Evolutionary conservation across 192 early-diverging fungal species (phyloP).

Genomic region (Oehlia diaphana): DNA sequence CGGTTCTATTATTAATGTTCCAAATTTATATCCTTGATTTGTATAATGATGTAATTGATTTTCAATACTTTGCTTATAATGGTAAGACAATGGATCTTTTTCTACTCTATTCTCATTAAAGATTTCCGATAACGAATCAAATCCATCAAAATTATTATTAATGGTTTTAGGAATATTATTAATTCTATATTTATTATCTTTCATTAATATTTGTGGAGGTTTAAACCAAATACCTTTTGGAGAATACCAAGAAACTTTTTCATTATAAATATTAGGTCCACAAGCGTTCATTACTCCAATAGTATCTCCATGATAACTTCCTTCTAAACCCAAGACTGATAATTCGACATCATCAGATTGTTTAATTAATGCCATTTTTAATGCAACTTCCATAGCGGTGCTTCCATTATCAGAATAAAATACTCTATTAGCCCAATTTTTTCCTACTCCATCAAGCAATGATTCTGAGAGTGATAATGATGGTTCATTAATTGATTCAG

Average conservation of each 20-base stretch:
- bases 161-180: constrained; percentile 31
- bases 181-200: constrained; percentile 45
- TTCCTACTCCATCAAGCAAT: constrained; percentile 52
- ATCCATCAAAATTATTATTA: not conserved
- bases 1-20: constrained; percentile 74
- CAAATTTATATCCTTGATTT: constrained; percentile 46
- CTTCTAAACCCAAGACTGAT: constrained; percentile 63
- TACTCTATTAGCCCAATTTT: constrained; percentile 66
- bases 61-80: constrained; percentile 49
- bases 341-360: constrained; percentile 27
- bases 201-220: constrained; percentile 59
- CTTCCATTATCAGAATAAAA: constrained; percentile 85
- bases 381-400: constrained; percentile 77
- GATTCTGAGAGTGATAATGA: constrained; percentile 59
- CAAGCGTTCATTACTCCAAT: constrained; percentile 84
- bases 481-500: constrained; percentile 70
- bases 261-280: constrained; percentile 71
- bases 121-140: constrained; percentile 4
- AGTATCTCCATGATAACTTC: constrained; percentile 87
- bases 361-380: constrained; percentile 75
- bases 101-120: not conserved
- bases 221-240: constrained; percentile 68
- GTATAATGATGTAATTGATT: constrained; percentile 36
- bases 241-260: constrained; percentile 67
- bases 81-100: constrained; percentile 34